Percentiles rank a stretch among this genome's conserved stretches.
Evolutionary conservation across 2,329 filamentous ascomycete genomes (phyloP).

Genomic region (Ceratocystis cubensis): DNA sequence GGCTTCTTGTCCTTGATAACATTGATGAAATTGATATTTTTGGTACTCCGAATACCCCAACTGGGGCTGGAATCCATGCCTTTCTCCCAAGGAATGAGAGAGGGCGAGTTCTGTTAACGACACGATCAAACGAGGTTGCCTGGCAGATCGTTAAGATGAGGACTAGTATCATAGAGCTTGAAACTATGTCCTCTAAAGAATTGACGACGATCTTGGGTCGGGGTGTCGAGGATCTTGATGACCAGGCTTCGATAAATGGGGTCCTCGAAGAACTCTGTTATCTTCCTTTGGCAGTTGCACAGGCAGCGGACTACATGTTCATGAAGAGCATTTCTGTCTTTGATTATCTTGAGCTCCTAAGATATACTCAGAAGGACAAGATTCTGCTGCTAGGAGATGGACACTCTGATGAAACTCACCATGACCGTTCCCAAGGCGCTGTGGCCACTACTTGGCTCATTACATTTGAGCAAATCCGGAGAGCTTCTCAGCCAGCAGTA

Average conservation of each 20-base stretch:
- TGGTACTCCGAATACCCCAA: neutral
- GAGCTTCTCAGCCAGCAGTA: neutral
- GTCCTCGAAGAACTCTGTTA: slow-evolving; percentile 7
- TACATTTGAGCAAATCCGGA: neutral
- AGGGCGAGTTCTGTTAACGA: slow-evolving; percentile 15
- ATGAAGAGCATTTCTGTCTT: neutral
- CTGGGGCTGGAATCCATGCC: slow-evolving; percentile 11
- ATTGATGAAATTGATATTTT: slow-evolving; percentile 22
- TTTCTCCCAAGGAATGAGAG: slow-evolving; percentile 26
- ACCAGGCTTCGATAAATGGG: neutral
- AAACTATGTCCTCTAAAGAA: neutral
- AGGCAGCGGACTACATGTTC: slow-evolving; percentile 22
- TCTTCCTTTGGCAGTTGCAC: slow-evolving; percentile 22
- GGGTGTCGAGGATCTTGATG: neutral
- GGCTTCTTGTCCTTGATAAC: slow-evolving; percentile 25
- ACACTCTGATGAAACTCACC: neutral
- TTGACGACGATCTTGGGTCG: neutral
- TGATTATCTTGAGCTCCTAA: neutral
- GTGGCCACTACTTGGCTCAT: neutral
- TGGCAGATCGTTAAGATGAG: neutral
- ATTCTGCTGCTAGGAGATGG: neutral
- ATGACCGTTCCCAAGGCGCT: neutral
- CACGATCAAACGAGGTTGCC: neutral
- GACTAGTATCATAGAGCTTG: neutral
- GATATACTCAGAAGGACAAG: neutral